A percentile compares a stretch with the other conserved stretches of the same genome.
These are phyloP conservation scores for Fallopia convolvulus DNA, from an alignment of 148 eudicot species.

Conservation along the genomic window DNA sequence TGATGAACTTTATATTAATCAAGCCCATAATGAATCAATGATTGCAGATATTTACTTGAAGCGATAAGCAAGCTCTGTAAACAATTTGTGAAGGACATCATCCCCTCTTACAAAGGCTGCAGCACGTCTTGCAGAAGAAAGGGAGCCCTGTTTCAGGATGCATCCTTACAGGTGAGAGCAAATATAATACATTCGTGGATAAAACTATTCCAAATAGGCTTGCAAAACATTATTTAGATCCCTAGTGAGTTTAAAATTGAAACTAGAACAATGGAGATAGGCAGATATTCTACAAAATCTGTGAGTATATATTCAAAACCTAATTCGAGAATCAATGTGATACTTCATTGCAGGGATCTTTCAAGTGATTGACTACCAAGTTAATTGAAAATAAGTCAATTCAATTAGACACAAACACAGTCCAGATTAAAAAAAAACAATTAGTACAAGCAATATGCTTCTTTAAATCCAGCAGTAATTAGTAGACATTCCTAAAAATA, in stretches of 20 bases:
- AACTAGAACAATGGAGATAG: neutral
- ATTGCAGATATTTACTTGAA: conserved; percentile 54
- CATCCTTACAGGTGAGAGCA: neutral
- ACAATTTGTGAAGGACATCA: conserved; percentile 86
- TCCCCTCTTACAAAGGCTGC: conserved; percentile 94
- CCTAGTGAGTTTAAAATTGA: neutral
- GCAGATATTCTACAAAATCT: neutral
- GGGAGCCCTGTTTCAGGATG: conserved; percentile 53
- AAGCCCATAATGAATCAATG: neutral
- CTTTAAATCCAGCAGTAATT: neutral
- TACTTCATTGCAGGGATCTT: neutral
- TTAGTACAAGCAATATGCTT: neutral
- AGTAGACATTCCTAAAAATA: neutral
- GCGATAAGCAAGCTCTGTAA: conserved; percentile 88
- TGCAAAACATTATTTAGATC: neutral
- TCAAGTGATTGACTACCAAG: neutral
- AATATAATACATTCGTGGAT: neutral
- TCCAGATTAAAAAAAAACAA: neutral
- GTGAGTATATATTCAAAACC: neutral
- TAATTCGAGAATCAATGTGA: neutral
- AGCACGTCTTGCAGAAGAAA: conserved; percentile 84
- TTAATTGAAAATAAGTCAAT: neutral
- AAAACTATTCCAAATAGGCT: neutral
- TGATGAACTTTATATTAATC: neutral
- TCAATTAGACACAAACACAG: neutral